These are phyloP conservation scores for Colletotrichum sp. DNA, from an alignment of 2,329 filamentous ascomycete species.

Conservation along the genomic window DNA sequence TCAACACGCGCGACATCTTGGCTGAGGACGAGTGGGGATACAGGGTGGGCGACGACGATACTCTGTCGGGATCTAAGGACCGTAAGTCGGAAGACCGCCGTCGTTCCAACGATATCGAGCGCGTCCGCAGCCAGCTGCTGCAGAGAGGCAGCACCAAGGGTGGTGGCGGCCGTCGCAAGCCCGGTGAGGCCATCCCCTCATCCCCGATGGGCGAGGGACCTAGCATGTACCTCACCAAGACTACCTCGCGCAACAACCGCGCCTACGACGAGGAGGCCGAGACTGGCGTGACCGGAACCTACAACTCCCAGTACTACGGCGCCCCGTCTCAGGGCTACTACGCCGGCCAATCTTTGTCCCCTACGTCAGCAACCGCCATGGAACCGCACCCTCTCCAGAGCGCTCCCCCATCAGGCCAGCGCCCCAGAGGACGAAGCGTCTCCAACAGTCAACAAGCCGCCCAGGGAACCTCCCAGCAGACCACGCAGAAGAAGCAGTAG, in stretches of 20 bases:
- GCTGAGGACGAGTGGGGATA: constrained; percentile 42
- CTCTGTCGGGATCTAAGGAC: constrained; percentile 31
- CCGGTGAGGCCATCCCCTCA: constrained; percentile 49
- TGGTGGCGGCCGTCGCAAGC: constrained; percentile 53
- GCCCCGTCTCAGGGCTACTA: constrained; percentile 24
- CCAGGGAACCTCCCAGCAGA: neutral
- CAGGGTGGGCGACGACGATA: constrained; percentile 38
- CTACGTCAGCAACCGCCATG: neutral
- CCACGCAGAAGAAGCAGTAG: constrained; percentile 2
- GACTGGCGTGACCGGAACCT: constrained; percentile 32
- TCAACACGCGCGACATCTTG: constrained; percentile 45
- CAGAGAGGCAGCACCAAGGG: constrained; percentile 48
- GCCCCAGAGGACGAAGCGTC: constrained; percentile 14
- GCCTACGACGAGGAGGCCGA: constrained; percentile 50
- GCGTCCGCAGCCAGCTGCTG: constrained; percentile 38
- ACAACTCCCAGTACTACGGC: constrained; percentile 28
- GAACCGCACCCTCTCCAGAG: constrained; percentile 17
- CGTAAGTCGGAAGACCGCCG: constrained; percentile 35
- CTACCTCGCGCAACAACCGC: constrained; percentile 34
- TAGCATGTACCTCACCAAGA: constrained; percentile 28
- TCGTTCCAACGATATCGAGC: constrained; percentile 42
- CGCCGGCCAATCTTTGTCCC: constrained; percentile 7
- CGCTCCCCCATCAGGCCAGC: constrained; percentile 5
- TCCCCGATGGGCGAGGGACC: constrained; percentile 30
- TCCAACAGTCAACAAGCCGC: constrained; percentile 7